Base-by-base conservation (phyloP, 1,139 yeast genomes). In the Suhomyces terraborum region DNA sequence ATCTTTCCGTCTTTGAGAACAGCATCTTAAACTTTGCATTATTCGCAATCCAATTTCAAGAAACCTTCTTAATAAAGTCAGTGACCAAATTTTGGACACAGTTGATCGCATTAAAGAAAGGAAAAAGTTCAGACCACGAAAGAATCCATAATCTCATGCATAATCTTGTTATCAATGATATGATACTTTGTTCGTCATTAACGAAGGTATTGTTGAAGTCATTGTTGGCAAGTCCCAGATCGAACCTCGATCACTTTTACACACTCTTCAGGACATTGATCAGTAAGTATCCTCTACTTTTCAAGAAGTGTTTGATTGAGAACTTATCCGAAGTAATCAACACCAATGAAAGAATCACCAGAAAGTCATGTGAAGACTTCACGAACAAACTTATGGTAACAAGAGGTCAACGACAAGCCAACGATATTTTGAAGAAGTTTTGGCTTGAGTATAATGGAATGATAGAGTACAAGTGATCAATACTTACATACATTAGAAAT, bases 1-100 rank as follows among this genome's bases (percentile, higher is more conserved):
- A 68, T 13, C 55, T 67, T n/a, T 49, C 54, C 1, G 47, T 56
- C 2, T 67, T 75, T 34, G 63, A 67, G 10, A 47, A 57, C 26
- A 42, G 55, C n/a, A 52, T 80, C 9, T 36, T 81, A 18, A 64
- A 65, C 14, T 67, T 74, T 58, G 64, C 69, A 26, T 56, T 83
- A 4, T 59, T 66, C 6, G 69, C 78, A 10, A 62, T 87, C 31
- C 54, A 62, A 7, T 73, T 81, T 0, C 73, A 74, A 37, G 96
- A 88, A 57, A 72, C 84, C 39, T 80, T 84, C 52, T 77, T 87
- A 2, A 62, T 88, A 32, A 78, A 79, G 46, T 71, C 88, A 0
- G 70, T 79, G 0, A 69, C 79, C 41, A 74, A 76, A 47, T 87
- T 88, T 52, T 88, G 95, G 95, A 67, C 69, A 3, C 68, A 71